Evolutionary conservation across 495 filamentous ascomycete genomes (phyloP).

Genomic region (Platismatia glauca): DNA sequence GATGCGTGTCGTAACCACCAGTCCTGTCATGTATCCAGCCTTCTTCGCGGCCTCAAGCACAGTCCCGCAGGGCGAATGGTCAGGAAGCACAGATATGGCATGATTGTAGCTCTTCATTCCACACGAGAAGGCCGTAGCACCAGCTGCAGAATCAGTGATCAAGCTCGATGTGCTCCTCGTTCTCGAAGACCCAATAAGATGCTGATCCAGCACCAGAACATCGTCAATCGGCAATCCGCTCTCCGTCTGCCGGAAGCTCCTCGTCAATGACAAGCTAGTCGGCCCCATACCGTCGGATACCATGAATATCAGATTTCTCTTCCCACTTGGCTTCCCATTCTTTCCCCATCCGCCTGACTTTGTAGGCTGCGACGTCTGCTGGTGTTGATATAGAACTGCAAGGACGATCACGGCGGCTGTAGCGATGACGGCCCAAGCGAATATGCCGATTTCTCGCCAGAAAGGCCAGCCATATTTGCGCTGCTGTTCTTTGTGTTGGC

Average conservation of each 20-base stretch:
- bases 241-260: conserved; percentile 68
- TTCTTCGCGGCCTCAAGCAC: conserved; percentile 90
- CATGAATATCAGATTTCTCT: conserved; percentile 95
- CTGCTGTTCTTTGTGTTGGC: conserved; percentile 35
- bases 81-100: conserved; percentile 81
- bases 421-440: conserved; percentile 82
- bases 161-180: conserved; percentile 73
- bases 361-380: conserved; percentile 33
- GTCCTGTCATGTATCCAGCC: conserved; percentile 81
- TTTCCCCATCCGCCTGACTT: conserved; percentile 31
- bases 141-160: conserved; percentile 90
- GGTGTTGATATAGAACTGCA: conserved; percentile 64
- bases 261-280: conserved; percentile 73
- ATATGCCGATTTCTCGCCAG: conserved; percentile 65
- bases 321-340: conserved; percentile 51
- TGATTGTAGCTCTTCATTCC: conserved; percentile 90
- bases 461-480: conserved; percentile 37
- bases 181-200: conserved; percentile 80
- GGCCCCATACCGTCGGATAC: conserved; percentile 98
- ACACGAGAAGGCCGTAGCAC: conserved; percentile 92
- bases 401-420: conserved; percentile 69
- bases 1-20: conserved; percentile 91
- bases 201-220: conserved; percentile 67
- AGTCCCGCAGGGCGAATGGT: conserved; percentile 80
- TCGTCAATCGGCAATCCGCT: conserved; percentile 59